Conservation (phyloP, 768 basidiomycete genomes). For the Tulasnella sp. region DNA sequence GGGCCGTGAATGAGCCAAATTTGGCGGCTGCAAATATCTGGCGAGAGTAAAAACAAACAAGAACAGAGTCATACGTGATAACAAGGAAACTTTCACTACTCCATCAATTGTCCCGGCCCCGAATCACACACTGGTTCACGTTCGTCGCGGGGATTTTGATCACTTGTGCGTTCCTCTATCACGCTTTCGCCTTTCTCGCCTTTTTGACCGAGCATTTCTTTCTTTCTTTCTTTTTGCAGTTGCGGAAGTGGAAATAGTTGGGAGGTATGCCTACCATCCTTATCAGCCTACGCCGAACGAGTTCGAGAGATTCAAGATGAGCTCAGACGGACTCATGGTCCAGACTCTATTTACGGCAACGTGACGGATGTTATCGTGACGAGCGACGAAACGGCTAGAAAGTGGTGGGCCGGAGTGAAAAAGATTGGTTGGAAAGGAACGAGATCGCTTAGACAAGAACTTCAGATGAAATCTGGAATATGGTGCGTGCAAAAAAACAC, state of each 20-base stretch:
- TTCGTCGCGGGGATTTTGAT: background rate
- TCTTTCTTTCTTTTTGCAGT: no score
- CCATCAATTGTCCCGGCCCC: no score
- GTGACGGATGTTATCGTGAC: constrained; percentile 20
- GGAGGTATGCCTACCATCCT: background rate
- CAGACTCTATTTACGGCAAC: background rate
- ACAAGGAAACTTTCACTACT: no score
- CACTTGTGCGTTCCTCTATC: background rate
- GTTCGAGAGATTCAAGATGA: constrained; percentile 21
- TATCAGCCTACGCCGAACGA: background rate
- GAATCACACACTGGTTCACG: background rate
- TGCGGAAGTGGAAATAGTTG: background rate
- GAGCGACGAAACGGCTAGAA: constrained; percentile 21
- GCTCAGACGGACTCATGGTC: background rate
- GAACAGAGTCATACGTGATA: no score
- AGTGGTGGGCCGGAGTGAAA: constrained; percentile 13
- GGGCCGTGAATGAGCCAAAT: no score
- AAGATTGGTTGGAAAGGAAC: constrained; percentile 15
- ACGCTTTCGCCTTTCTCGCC: background rate
- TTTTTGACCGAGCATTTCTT: background rate
- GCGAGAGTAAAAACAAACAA: no score
- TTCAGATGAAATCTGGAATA: background rate
- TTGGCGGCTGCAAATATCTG: no score
- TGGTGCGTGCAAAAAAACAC: background rate
- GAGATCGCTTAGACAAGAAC: background rate